These are phyloP conservation scores for Penicillium expansum DNA, from an alignment of 2,329 filamentous ascomycete genomes.

Conservation along the genomic window DNA sequence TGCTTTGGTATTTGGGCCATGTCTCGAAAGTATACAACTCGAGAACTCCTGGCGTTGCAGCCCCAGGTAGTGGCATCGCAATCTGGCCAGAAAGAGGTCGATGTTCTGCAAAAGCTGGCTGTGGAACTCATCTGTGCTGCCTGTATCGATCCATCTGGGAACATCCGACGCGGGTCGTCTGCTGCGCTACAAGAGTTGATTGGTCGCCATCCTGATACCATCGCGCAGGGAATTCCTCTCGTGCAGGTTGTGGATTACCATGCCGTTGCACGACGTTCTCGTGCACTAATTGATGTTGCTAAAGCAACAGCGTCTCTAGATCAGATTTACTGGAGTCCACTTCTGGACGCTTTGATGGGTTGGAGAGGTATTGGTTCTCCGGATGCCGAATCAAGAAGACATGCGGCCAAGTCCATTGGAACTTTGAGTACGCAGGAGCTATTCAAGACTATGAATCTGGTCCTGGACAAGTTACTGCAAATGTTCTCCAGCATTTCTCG, in stretches of 20 bases:
- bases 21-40: slow-evolving; percentile 78
- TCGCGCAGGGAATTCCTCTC: slow-evolving; percentile 75
- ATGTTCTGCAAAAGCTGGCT: slow-evolving; percentile 71
- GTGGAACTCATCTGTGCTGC: slow-evolving; percentile 77
- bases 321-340: slow-evolving; percentile 61
- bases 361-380: slow-evolving; percentile 88
- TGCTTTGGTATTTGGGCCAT: slow-evolving; percentile 96
- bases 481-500: slow-evolving; percentile 39
- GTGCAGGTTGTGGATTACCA: slow-evolving; percentile 94
- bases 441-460: slow-evolving; percentile 30
- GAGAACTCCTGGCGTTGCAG: slow-evolving; percentile 67
- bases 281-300: slow-evolving; percentile 77
- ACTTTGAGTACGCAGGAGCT: slow-evolving; percentile 34
- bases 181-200: slow-evolving; percentile 92
- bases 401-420: slow-evolving; percentile 69
- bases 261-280: slow-evolving; percentile 79
- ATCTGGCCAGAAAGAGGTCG: slow-evolving; percentile 29
- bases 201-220: slow-evolving; percentile 83
- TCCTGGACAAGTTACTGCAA: slow-evolving; percentile 34
- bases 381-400: slow-evolving; percentile 70
- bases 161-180: slow-evolving; percentile 87
- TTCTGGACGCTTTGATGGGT: slow-evolving; percentile 68
- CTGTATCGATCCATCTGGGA: slow-evolving; percentile 84
- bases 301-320: slow-evolving; percentile 65
- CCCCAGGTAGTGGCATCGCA: slow-evolving; percentile 29